These are phyloP conservation scores for Solanum dulcamara DNA, from an alignment of 257 asterid genomes.

Conservation along the genomic window DNA sequence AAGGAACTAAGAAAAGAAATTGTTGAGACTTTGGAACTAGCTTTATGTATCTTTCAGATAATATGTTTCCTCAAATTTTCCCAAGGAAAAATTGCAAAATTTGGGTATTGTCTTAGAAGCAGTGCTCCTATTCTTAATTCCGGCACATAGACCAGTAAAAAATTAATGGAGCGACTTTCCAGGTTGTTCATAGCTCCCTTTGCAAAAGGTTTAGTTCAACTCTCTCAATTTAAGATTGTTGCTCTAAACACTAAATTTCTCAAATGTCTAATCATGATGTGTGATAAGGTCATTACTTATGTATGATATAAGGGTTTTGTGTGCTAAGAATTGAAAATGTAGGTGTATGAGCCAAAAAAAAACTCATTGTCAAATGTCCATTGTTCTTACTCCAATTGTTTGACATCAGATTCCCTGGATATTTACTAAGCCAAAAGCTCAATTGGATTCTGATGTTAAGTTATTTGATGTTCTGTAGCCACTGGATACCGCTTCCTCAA, in stretches of 20 bases:
- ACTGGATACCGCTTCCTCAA: slow-evolving; percentile 34
- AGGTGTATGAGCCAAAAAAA: not conserved
- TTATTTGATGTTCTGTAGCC: slow-evolving; percentile 12
- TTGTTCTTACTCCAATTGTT: not conserved
- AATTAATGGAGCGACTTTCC: not conserved
- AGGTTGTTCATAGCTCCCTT: not conserved
- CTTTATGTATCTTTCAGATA: not conserved
- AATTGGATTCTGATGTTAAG: not conserved
- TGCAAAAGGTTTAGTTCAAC: not conserved
- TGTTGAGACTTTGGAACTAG: not conserved
- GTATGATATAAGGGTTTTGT: not conserved
- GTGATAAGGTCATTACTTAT: not conserved
- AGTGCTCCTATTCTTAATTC: not conserved
- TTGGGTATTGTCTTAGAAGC: not conserved
- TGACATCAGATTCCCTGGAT: not conserved
- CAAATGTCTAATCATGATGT: not conserved
- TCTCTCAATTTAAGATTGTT: not conserved
- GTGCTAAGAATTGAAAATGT: not conserved
- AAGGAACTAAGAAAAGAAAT: not conserved
- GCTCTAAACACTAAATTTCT: not conserved
- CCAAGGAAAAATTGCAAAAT: not conserved
- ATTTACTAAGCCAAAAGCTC: not conserved
- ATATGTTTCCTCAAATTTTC: not conserved
- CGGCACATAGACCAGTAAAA: not conserved
- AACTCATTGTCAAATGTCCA: not conserved